Evolutionary conservation across 192 early-diverging fungal species (phyloP), one percentile per base, ranked within the genome.

Genomic region (Coemansia sp.): DNA sequence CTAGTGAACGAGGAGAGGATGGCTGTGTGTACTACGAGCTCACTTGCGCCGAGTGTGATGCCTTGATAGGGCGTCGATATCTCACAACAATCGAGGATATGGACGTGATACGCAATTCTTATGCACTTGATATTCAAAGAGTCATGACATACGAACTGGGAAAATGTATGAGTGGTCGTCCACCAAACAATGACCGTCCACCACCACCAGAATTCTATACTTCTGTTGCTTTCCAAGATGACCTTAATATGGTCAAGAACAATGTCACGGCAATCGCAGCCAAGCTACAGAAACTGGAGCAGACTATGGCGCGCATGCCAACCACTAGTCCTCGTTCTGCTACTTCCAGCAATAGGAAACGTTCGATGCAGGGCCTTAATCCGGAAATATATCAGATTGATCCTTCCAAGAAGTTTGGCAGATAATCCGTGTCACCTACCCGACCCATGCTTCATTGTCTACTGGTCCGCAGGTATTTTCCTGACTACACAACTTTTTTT

Each of bases 71-170:
- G 1, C 66, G 71, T 5, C 56, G 62, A 41, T 79, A 79, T 30
- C 25, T 79, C 25, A 74, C 76, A 0, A 74, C 76, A 7, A 56
- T 57, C 8, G 60, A 64, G 38, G 76, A 67, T 14, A 69, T 79
- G 51, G 76, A 79, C 41, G 31, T 26, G 7, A 61, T 79, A 21
- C 60, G 76, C 1, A 66, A 69, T 31, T n/a, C 61, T 12, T 79
- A 57, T 61, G 68, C 76, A 0, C 44, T 79, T 54, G 76, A 79
- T 57, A 67, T 79, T 18, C 60, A 61, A 6, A 67, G 58, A 23
- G 68, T 79, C 5, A 44, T 79, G 26, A 79, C 76, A 1, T 79
- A 79, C 22, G 76, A 79, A 62, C 22, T 79, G 54, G 76, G 76
- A n/a, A 73, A 73, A 26, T 79, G 71, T 54, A 31, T 79, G 49